These are phyloP conservation scores for Aplosporella prunicola DNA, from an alignment of 2,329 filamentous ascomycete genomes.

Conservation along the genomic window DNA sequence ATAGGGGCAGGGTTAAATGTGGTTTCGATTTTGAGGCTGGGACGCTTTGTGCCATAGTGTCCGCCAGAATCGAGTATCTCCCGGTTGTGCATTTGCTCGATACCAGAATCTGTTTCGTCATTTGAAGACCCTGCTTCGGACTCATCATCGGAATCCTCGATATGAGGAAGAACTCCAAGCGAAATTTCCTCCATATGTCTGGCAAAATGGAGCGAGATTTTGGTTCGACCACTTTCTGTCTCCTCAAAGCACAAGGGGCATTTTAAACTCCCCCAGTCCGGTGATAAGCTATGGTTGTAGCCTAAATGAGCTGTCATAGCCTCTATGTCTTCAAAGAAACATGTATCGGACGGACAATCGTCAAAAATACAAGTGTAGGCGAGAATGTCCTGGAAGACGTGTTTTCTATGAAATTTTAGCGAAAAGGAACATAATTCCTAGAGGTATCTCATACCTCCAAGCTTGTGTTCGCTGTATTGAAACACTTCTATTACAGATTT, in stretches of 20 bases:
- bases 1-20: too few species aligned
- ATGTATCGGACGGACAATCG: slow-evolving; percentile 12
- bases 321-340: slow-evolving; percentile 13
- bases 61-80: too few species aligned
- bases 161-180: slow-evolving; percentile 14
- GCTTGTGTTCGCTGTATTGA: slow-evolving; percentile 13
- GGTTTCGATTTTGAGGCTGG: too few species aligned
- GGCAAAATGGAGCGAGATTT: slow-evolving; percentile 15
- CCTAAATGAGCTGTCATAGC: slow-evolving; percentile 17
- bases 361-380: slow-evolving; percentile 17
- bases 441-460: slow-evolving; percentile 15
- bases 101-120: too few species aligned
- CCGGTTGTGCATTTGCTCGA: too few species aligned
- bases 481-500: slow-evolving; percentile 15
- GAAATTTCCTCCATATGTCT: slow-evolving; percentile 21
- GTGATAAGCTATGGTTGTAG: slow-evolving; percentile 14
- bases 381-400: slow-evolving; percentile 17
- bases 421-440: neutral
- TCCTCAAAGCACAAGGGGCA: slow-evolving; percentile 16
- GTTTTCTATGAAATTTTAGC: slow-evolving; percentile 13
- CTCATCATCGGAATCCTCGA: slow-evolving; percentile 13
- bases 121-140: too few species aligned
- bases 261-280: slow-evolving; percentile 13
- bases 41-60: too few species aligned
- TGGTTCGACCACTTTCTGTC: slow-evolving; percentile 13